phyloP scores from a whole-genome alignment of 495 filamentous ascomycete genomes.

The Neurospora pannonica region DNA sequence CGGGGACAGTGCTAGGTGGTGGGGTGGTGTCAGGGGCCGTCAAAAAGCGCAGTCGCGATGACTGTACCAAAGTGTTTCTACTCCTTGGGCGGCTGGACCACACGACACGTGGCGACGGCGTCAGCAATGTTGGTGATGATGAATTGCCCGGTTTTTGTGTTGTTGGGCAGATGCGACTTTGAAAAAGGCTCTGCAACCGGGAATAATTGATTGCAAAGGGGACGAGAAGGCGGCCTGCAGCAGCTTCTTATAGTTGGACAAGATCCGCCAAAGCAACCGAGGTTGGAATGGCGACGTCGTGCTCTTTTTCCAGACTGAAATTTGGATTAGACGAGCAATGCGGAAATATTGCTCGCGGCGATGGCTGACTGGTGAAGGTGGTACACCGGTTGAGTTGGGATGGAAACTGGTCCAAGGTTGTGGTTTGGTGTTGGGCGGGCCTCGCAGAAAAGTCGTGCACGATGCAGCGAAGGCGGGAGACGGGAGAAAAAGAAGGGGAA shows the following conservation, averaged over 20 bases:
- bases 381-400: background rate
- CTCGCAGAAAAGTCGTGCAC: background rate
- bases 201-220: background rate
- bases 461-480: constrained; percentile 2
- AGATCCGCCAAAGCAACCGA: background rate
- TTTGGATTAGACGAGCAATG: background rate
- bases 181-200: background rate
- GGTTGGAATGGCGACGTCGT: background rate
- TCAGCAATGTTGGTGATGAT: background rate
- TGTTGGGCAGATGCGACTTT: background rate
- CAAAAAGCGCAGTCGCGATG: background rate
- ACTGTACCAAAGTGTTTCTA: background rate
- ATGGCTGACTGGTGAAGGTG: background rate
- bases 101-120: background rate
- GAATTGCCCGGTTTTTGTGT: background rate
- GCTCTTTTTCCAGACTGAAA: background rate
- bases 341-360: background rate
- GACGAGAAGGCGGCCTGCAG: background rate
- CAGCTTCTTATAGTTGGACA: background rate
- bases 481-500: constrained; percentile 12
- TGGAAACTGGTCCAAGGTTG: background rate
- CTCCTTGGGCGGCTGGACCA: background rate
- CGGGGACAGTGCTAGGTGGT: background rate
- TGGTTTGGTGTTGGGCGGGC: background rate
- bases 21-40: background rate